phyloP scores from a whole-genome alignment of 495 filamentous ascomycete species.

The Neurospora pannonica region DNA sequence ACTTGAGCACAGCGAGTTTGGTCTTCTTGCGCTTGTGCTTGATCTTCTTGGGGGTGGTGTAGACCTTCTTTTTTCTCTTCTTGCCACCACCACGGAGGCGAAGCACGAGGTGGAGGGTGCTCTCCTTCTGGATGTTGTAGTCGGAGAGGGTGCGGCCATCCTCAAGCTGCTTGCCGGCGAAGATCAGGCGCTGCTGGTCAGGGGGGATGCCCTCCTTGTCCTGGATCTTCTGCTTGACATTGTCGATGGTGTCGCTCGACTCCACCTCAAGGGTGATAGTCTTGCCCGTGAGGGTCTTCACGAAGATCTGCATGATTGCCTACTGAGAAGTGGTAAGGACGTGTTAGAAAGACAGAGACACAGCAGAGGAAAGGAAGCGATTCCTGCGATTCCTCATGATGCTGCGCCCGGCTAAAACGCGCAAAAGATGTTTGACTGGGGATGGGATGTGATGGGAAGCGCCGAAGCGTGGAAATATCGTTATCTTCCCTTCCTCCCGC shows the following conservation, averaged over 20 bases:
- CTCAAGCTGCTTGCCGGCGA: conserved; percentile 99
- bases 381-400: not conserved
- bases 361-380: not conserved
- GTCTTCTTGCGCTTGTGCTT: conserved; percentile 99
- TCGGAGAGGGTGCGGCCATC: conserved; percentile 98
- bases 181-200: conserved; percentile 99
- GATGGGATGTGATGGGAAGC: not conserved
- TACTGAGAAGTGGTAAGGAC: conserved; percentile 26
- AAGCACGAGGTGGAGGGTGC: conserved; percentile 95
- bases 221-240: conserved; percentile 91
- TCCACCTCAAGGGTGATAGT: conserved; percentile 99
- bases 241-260: conserved; percentile 98
- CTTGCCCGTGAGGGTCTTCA: conserved; percentile 99
- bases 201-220: conserved; percentile 99
- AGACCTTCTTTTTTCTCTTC: conserved; percentile 99
- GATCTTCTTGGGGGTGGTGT: conserved; percentile 99
- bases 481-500: not conserved
- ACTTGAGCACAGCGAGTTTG: conserved; percentile 99
- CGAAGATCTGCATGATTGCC: conserved; percentile 98
- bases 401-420: not conserved
- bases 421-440: not conserved
- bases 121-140: conserved; percentile 99
- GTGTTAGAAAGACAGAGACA: conserved; percentile 19
- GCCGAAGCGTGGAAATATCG: not conserved
- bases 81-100: conserved; percentile 95